Base-by-base conservation (phyloP, 2,329 filamentous ascomycete genomes). In the Claviceps monticola region DNA sequence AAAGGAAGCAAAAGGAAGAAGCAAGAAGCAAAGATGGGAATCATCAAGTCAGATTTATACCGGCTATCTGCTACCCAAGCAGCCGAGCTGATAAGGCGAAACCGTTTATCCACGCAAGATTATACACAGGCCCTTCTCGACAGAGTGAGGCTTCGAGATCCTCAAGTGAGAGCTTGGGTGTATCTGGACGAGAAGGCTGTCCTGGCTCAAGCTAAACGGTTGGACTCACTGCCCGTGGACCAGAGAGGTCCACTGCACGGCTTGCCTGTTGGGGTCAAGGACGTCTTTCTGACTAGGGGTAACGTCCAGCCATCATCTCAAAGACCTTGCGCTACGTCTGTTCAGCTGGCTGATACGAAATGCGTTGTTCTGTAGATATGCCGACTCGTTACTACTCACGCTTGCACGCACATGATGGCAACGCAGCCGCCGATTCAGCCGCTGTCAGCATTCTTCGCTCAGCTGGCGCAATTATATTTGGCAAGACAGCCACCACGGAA, bases 221-320 rank as follows among this genome's bases (percentile, higher is more conserved):
- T 82, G 0, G 79, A 82, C 57, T 55, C 64, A 23, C 56, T 80
- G 2, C 73, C 77, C 0, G 44, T 56, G 0, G 65, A 68, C 1
- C 56, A 75, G 51, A 66, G 79, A 51, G 78, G 79, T 0, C 75
- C 74, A 0, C 62, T 83, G 0, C 78, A 82, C 57, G 79, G 79
- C 1, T 61, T 82, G 6, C 70, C 75, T 0, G 64, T 83, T n/a
- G 79, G 69, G 1, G 68, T 82, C 11, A 82, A 82, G 59, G 79
- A 83, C 66, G 69, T 82, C 2, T 77, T 82, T 56, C 71, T 70
- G 57, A 82, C 74, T 0, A 76, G 75, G 61, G 73, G 73, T 72
- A 52, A 52, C n/a, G 34, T 41, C 44, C 44, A 46, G 13, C n/a
- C 26, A 46, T 8, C 29, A 23, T 39, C 5, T 13, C 13, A 6